phyloP scores from a whole-genome alignment of 495 filamentous ascomycete species.

The Trichoderma virens region DNA sequence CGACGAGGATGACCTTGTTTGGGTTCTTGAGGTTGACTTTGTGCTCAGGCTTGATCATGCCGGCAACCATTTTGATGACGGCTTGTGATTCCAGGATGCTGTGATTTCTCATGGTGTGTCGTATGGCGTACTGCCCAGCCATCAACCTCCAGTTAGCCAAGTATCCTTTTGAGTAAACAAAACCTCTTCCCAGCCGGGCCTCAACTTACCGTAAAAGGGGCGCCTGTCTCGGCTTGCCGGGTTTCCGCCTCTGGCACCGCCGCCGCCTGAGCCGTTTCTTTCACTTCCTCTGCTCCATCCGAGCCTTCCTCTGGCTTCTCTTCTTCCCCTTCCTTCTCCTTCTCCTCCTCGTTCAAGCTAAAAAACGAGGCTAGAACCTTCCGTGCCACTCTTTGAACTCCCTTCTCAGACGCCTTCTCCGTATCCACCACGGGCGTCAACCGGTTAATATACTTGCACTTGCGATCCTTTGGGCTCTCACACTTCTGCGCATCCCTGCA shows the following conservation, averaged over 20 bases:
- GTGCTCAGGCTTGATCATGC: conserved; percentile 51
- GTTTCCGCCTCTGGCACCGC: conserved; percentile 14
- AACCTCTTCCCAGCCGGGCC: too few relatives aligned
- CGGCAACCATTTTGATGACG: conserved; percentile 73
- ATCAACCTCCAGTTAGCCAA: not conserved
- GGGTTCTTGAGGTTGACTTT: conserved; percentile 76
- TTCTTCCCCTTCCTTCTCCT: conserved; percentile 16
- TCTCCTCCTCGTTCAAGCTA: conserved; percentile 35
- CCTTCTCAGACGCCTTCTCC: conserved; percentile 70
- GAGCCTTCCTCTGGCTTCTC: conserved; percentile 25
- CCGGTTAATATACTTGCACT: conserved; percentile 69
- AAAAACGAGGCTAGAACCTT: conserved; percentile 69
- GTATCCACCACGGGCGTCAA: conserved; percentile 72
- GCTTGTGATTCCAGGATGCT: conserved; percentile 61
- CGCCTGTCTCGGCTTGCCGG: conserved; percentile 12
- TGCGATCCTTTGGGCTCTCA: conserved; percentile 43
- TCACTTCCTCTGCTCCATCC: conserved; percentile 17
- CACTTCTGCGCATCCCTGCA: conserved; percentile 54
- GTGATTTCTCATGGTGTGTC: conserved; percentile 74
- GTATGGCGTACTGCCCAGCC: conserved; percentile 71
- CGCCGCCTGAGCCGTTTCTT: conserved; percentile 12
- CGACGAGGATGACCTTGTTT: conserved; percentile 79
- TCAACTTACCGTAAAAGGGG: conserved; percentile 13
- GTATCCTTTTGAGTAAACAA: not conserved
- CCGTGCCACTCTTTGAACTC: conserved; percentile 62